Evolutionary conservation across 2,329 filamentous ascomycete species (phyloP), one percentile per base, ranked within the genome.

Genomic region (Colletotrichum sidae): DNA sequence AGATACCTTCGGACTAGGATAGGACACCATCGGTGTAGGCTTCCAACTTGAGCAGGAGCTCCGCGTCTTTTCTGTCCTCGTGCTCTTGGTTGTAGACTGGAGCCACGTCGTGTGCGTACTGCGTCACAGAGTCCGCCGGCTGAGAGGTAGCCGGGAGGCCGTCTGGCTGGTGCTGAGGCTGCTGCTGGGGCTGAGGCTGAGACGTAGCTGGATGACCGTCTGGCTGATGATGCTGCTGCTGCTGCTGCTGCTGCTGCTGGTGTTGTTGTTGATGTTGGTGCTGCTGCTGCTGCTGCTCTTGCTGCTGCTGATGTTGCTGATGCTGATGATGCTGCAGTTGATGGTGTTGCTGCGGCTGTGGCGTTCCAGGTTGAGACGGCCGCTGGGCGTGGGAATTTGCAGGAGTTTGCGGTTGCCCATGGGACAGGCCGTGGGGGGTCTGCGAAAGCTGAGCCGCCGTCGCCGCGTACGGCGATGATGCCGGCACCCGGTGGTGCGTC

Each of bases 151-250:
- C 25, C 25, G 25, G 13, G 65, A 53, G 17, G 51, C 61, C 52
- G 52, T 61, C 5, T 25, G 55, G 51, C 49, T 73, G 72, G 12
- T 41, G 50, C n/a, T 61, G 57, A 45, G 61, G 50, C 11, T 71
- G 69, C 34, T 71, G 25, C 25, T 25, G 25, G 25, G 25, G 25
- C 25, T 25, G 25, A 25, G 25, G 68, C 13, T 55, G 51, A 4
- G 25, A 25, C 25, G 25, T 5, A 5, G 25, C 25, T 2, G 25
- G 13, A 61, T 50, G 17, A 51, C 61, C 52, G 52, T 61, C 5
- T 25, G 52, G 51, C 49, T 73, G 72, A n/a, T 41, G 50, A 25
- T 61, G 62, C 45, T 65, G 50, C 11, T 71, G 69, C 33, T 71
- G 68, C 13, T 41, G 45, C 47, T 65, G 17, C 17, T 67, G 67